These are phyloP conservation scores for Phtheirospermum japonicum DNA, from an alignment of 257 asterid species.

Conservation along the genomic window DNA sequence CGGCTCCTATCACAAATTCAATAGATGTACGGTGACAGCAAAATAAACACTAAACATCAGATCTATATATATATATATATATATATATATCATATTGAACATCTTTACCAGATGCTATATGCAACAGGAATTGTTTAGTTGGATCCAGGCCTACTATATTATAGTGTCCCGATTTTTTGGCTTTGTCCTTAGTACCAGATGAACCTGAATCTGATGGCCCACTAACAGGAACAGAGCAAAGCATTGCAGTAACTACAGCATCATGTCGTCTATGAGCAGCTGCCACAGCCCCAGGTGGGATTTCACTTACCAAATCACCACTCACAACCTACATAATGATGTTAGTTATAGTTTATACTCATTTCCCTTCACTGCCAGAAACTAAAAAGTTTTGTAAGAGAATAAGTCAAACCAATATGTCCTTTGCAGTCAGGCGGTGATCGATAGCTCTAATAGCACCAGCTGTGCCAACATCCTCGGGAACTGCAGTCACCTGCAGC, in stretches of 20 bases:
- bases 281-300: slow-evolving; percentile 89
- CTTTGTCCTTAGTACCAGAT: slow-evolving; percentile 86
- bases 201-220: slow-evolving; percentile 83
- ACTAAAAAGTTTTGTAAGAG: slow-evolving; percentile 19
- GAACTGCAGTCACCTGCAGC: slow-evolving; percentile 87
- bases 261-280: slow-evolving; percentile 94
- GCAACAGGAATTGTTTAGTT: slow-evolving; percentile 80
- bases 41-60: slow-evolving; percentile 17
- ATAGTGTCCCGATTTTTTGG: slow-evolving; percentile 71
- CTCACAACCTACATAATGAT: slow-evolving; percentile 70
- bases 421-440: slow-evolving; percentile 80
- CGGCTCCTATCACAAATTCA: slow-evolving; percentile 58
- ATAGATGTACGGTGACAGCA: slow-evolving; percentile 22
- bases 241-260: slow-evolving; percentile 95
- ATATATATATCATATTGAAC: slow-evolving; percentile 12
- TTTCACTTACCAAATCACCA: slow-evolving; percentile 94
- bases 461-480: slow-evolving; percentile 97
- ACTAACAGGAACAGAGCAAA: slow-evolving; percentile 85
- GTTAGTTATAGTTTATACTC: slow-evolving; percentile 30
- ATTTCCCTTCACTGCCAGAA: slow-evolving; percentile 19
- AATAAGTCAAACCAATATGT: slow-evolving; percentile 68
- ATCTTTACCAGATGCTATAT: slow-evolving; percentile 83
- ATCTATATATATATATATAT: not conserved
- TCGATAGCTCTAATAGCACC: slow-evolving; percentile 90
- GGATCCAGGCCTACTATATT: slow-evolving; percentile 91